These are phyloP conservation scores for Allantophomopsis cytisporea DNA, from an alignment of 2,329 filamentous ascomycete genomes.

Conservation along the genomic window DNA sequence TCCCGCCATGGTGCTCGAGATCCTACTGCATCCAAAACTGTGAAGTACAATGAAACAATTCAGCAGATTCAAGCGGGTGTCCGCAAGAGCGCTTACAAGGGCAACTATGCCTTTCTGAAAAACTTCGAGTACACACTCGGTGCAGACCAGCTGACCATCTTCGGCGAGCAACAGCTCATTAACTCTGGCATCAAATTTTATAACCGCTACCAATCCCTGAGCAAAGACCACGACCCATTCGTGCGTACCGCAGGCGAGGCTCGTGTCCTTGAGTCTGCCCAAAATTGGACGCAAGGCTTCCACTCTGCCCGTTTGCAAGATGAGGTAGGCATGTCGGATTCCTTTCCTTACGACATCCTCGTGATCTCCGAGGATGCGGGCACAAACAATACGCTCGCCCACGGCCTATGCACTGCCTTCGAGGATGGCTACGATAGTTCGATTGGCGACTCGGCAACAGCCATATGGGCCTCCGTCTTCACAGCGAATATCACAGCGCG, in stretches of 20 bases:
- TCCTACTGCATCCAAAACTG: constrained; percentile 57
- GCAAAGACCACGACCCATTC: constrained; percentile 47
- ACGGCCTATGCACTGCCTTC: constrained; percentile 58
- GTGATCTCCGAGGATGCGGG: constrained; percentile 52
- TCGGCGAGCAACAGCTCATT: constrained; percentile 57
- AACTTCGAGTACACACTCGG: constrained; percentile 61
- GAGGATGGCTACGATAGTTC: constrained; percentile 40
- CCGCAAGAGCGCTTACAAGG: constrained; percentile 37
- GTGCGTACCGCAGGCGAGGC: constrained; percentile 56
- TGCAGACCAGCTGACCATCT: constrained; percentile 52
- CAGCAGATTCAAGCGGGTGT: constrained; percentile 45
- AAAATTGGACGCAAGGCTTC: constrained; percentile 66
- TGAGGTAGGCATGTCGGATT: constrained; percentile 19
- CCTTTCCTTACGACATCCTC: constrained; percentile 41
- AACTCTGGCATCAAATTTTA: constrained; percentile 70
- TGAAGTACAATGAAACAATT: constrained; percentile 49
- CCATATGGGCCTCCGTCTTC: constrained; percentile 48
- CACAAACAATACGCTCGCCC: constrained; percentile 72
- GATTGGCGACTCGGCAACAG: constrained; percentile 35
- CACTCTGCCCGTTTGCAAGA: constrained; percentile 32
- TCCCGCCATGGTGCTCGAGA: constrained; percentile 78
- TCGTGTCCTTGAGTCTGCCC: constrained; percentile 61
- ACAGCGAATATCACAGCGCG: constrained; percentile 52
- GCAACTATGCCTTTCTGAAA: constrained; percentile 55
- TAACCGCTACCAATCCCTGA: constrained; percentile 52